Percentiles rank a stretch among this genome's conserved stretches.
phyloP scores from a whole-genome alignment of 208 protist species.

The Acanthamoeba healyi region DNA sequence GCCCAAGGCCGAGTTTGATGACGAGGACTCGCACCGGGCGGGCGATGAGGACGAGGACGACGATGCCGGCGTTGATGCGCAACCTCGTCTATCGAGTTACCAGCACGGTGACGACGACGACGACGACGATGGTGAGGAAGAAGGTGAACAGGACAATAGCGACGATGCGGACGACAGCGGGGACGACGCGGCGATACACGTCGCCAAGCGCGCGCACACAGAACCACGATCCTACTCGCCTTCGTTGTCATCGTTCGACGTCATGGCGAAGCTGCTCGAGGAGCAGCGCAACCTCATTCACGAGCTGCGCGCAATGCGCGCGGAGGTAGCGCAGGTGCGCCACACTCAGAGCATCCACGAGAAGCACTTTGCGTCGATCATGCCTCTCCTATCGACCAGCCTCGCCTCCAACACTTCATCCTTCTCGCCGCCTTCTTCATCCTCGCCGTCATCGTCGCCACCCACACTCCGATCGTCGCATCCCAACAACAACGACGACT shows the following conservation, averaged over 20 bases:
- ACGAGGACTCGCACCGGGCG: not conserved
- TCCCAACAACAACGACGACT: not conserved
- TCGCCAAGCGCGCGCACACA: not conserved
- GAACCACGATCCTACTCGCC: not conserved
- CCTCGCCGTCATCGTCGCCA: not conserved
- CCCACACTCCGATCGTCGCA: not conserved
- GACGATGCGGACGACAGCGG: no score
- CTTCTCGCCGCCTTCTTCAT: not conserved
- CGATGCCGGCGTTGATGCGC: no score
- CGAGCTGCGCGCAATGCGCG: not conserved
- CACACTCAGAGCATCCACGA: slow-evolving; percentile 32
- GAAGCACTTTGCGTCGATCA: not conserved
- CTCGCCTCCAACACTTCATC: not conserved
- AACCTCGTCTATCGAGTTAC: no score
- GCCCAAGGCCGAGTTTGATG: not conserved
- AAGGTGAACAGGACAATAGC: not conserved
- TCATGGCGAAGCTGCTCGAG: not conserved
- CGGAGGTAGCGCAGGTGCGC: not conserved
- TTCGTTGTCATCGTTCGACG: not conserved
- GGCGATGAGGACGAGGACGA: not conserved
- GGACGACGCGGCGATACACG: not conserved
- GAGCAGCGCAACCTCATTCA: not conserved
- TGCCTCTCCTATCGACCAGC: not conserved
- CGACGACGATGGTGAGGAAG: not conserved
- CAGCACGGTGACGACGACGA: not conserved